A percentile compares a stretch with the other conserved stretches of the same genome.
These are phyloP conservation scores for Malassezia globosa DNA, from an alignment of 1,284 basidiomycete species.

Conservation along the genomic window DNA sequence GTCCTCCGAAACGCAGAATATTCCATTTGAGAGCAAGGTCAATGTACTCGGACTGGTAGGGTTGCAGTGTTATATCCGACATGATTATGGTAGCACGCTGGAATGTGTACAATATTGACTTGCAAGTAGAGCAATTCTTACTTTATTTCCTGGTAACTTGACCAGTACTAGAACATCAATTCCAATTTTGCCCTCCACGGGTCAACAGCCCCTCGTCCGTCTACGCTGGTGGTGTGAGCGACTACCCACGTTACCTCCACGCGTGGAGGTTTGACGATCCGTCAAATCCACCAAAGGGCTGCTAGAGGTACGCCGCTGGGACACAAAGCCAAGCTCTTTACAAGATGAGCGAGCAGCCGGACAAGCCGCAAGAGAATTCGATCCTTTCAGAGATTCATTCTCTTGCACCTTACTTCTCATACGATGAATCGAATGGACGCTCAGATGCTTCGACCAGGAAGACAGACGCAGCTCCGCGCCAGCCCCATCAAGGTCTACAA, in stretches of 20 bases:
- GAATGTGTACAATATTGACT: too few relatives aligned
- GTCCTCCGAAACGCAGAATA: conserved; percentile 43
- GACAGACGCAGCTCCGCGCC: background rate
- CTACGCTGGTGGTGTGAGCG: too few relatives aligned
- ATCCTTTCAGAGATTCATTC: conserved; percentile 15
- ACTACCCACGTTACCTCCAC: too few relatives aligned
- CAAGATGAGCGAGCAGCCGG: background rate
- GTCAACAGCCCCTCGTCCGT: too few relatives aligned
- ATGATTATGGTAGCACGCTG: background rate
- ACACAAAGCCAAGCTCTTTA: too few relatives aligned
- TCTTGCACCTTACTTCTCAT: conserved; percentile 16
- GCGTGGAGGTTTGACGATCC: too few relatives aligned
- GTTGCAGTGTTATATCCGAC: conserved; percentile 22
- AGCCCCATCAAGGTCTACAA: background rate
- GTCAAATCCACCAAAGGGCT: too few relatives aligned
- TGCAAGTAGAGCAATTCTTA: too few relatives aligned
- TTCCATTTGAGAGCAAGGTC: conserved; percentile 31
- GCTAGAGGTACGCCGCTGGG: too few relatives aligned
- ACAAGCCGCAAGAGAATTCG: conserved; percentile 1
- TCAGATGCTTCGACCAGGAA: background rate
- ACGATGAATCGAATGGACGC: conserved; percentile 1
- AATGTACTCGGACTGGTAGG: conserved; percentile 43
- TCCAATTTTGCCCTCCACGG: too few relatives aligned
- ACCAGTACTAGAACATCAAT: too few relatives aligned
- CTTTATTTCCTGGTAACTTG: too few relatives aligned